Evolutionary conservation across 116 monocot species (phyloP).

Genomic region (Dioscorea cayenensis): DNA sequence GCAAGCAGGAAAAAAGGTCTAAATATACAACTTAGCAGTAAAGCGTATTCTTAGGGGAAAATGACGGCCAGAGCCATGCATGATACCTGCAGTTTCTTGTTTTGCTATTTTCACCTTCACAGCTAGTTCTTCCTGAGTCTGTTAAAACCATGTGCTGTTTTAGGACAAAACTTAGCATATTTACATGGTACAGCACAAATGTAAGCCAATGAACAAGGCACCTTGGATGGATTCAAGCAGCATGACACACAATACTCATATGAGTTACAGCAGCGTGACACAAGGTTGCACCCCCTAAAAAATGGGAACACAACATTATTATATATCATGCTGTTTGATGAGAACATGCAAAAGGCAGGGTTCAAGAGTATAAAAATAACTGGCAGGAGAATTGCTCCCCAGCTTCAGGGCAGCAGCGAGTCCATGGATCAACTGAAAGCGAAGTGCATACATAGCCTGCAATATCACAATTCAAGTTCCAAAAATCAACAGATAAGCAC

Average conservation of each 20-base stretch:
- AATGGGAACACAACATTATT: no score
- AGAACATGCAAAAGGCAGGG: neutral
- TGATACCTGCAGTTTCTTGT: slow-evolving; percentile 73
- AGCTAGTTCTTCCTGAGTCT: slow-evolving; percentile 70
- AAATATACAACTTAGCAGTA: neutral
- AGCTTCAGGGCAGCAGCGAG: slow-evolving; percentile 68
- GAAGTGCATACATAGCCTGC: slow-evolving; percentile 88
- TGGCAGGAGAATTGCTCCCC: slow-evolving; percentile 81
- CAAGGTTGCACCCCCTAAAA: slow-evolving; percentile 88
- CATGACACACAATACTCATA: slow-evolving; percentile 99
- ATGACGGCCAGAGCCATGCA: neutral
- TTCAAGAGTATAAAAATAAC: slow-evolving; percentile 38
- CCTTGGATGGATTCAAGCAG: slow-evolving; percentile 85
- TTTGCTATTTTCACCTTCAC: slow-evolving; percentile 87
- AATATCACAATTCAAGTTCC: slow-evolving; percentile 8
- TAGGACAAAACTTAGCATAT: neutral
- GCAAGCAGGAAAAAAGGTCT: neutral
- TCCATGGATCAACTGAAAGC: slow-evolving; percentile 45
- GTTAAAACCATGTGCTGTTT: slow-evolving; percentile 5
- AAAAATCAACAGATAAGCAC: neutral
- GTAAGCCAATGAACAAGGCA: slow-evolving; percentile 16
- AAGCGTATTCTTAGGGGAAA: neutral
- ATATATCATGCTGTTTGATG: neutral
- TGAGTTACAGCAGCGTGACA: slow-evolving; percentile 80
- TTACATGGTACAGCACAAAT: neutral